Evolutionary conservation across 2,329 filamentous ascomycete genomes (phyloP).

Genomic region (Sporothrix euskadiensis): DNA sequence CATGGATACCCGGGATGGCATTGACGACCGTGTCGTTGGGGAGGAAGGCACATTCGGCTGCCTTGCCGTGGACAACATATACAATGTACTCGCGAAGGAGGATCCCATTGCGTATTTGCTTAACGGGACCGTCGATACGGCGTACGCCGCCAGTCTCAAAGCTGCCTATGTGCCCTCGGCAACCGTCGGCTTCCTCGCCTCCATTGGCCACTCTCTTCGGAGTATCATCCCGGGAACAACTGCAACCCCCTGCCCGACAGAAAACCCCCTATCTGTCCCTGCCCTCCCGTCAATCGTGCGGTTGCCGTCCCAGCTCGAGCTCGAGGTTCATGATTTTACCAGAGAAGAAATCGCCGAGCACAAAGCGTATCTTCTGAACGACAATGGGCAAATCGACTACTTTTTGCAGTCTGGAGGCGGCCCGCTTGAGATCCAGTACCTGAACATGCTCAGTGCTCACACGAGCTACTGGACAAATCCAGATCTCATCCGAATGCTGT

Average conservation of each 20-base stretch:
- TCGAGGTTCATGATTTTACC: slow-evolving; percentile 94
- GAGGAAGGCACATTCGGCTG: slow-evolving; percentile 81
- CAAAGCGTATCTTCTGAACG: slow-evolving; percentile 83
- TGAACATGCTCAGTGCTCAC: slow-evolving; percentile 96
- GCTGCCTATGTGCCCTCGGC: slow-evolving; percentile 76
- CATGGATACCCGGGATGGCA: slow-evolving; percentile 62
- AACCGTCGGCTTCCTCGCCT: slow-evolving; percentile 63
- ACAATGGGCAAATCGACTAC: slow-evolving; percentile 95
- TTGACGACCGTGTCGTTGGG: slow-evolving; percentile 66
- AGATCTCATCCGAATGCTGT: slow-evolving; percentile 89
- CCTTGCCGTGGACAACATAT: slow-evolving; percentile 90
- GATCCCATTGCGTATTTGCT: slow-evolving; percentile 86
- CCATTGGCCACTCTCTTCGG: slow-evolving; percentile 63
- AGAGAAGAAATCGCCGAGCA: slow-evolving; percentile 90
- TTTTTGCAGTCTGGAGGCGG: slow-evolving; percentile 82
- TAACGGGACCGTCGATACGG: slow-evolving; percentile 83
- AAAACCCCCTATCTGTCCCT: slow-evolving; percentile 38
- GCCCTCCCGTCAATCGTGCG: slow-evolving; percentile 44
- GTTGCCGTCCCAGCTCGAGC: slow-evolving; percentile 70
- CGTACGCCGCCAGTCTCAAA: slow-evolving; percentile 75
- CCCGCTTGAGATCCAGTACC: slow-evolving; percentile 88
- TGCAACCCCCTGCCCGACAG: slow-evolving; percentile 21
- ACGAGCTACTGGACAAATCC: slow-evolving; percentile 87
- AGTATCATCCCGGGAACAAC: slow-evolving; percentile 59
- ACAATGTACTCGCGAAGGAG: slow-evolving; percentile 77